Evolutionary conservation across 1,139 yeast genomes (phyloP), one percentile per base, ranked within the genome.

Genomic region (Saccharomyces pastorianus): DNA sequence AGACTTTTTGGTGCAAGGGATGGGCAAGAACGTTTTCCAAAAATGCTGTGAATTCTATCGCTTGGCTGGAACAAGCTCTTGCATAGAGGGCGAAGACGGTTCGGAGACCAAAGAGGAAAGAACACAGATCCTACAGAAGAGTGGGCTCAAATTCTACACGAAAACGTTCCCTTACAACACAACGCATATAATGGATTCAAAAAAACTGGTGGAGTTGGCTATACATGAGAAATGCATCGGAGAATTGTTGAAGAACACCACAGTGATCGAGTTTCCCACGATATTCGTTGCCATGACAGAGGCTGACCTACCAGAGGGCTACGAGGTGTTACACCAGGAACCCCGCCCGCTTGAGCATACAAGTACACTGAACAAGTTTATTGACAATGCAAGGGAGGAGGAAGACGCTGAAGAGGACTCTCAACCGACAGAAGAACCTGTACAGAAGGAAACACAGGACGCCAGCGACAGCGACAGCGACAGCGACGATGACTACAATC

Each of bases 231-330:
- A 63, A 58, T 48, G 61, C 54, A 48, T 61, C 82, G 47, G 76
- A 0, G 81, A 79, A 14, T 76, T 75, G 0, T 65, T 90, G 44
- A 70, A 73, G 54, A 82, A 82, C 51, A 76, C 77, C 55, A 76
- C 83, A 0, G 88, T 90, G 0, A 72, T 89, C 44, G 96, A 89
- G 66, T 88, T 79, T 61, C 96, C 96, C 0, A 85, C 91, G 0
- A 73, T 88, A 4, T 78, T 74, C 56, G 74, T 86, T 4, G 70
- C 78, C 1, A 58, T 62, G 46, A 56, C 46, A 17, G 56, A 53
- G 2, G 55, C 55, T 6, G 60, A 59, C 51, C 50, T 62, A 14
- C 63, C 67, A 8, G 23, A 13, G 2, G 59, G 49, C 1, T 60
- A 54, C 53, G 51, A 52, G 5, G 55, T 62, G 7, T 46, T 62